Evolutionary conservation across 257 asterid genomes (phyloP).

Genomic region (Solanum raphanifolium): DNA sequence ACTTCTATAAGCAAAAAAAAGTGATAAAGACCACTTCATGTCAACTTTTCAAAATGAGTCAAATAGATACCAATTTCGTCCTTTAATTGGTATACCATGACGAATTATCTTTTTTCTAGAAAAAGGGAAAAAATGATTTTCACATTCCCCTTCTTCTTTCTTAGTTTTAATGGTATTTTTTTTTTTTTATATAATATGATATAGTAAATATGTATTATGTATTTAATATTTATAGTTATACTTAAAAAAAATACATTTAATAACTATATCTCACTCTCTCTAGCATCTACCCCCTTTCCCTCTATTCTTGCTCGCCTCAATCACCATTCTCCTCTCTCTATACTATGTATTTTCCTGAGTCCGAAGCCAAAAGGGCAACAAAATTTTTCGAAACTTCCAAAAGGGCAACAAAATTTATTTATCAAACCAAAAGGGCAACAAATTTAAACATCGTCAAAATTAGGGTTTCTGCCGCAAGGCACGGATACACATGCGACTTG

Average conservation of each 20-base stretch:
- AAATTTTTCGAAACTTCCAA: too few species aligned
- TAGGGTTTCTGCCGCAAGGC: accelerated
- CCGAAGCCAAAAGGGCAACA: too few species aligned
- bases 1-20: not conserved
- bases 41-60: not conserved
- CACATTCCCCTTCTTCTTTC: not conserved
- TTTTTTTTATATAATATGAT: not conserved
- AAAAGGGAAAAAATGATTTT: not conserved
- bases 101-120: not conserved
- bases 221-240: not conserved
- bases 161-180: not conserved
- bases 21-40: not conserved
- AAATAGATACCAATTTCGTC: not conserved
- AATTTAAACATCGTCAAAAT: too few species aligned
- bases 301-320: not conserved
- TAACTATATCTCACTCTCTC: not conserved
- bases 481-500: too few species aligned
- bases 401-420: too few species aligned
- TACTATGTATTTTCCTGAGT: too few species aligned
- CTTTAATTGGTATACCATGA: not conserved
- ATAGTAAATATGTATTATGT: not conserved
- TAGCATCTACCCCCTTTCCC: not conserved
- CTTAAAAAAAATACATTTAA: too few species aligned
- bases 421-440: too few species aligned
- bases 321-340: not conserved